Conservation (phyloP, 352 stramenopile genomes). For the Pythium plurisporium region DNA sequence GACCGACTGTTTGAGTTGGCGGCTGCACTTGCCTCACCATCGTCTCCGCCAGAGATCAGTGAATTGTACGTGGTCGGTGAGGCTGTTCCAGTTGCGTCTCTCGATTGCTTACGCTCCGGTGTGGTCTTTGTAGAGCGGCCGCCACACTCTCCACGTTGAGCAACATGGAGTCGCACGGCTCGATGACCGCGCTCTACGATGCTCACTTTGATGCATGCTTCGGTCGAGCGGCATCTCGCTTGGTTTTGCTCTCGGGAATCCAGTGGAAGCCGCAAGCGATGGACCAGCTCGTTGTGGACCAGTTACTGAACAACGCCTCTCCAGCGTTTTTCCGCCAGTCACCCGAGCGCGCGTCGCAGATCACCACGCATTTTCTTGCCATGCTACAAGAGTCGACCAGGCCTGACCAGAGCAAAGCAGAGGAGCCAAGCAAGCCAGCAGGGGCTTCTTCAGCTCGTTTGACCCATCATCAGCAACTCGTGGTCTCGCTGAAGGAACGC, state of each 20-base stretch:
- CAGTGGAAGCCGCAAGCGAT: constrained; percentile 34
- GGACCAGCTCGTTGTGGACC: constrained; percentile 30
- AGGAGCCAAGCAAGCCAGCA: neutral
- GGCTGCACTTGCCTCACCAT: constrained; percentile 20
- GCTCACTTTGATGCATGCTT: constrained; percentile 30
- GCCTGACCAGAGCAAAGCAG: neutral
- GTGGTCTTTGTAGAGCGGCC: constrained; percentile 25
- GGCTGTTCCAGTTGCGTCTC: neutral
- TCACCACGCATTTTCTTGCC: constrained; percentile 1
- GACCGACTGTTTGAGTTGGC: constrained; percentile 41
- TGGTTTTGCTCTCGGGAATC: constrained; percentile 24
- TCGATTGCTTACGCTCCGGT: neutral
- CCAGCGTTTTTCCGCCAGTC: neutral
- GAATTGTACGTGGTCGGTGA: constrained; percentile 24
- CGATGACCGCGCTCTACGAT: constrained; percentile 24
- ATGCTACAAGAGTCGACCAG: neutral
- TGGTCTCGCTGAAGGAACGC: neutral
- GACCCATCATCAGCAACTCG: neutral
- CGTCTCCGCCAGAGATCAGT: neutral
- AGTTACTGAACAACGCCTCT: constrained; percentile 22
- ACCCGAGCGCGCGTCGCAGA: neutral
- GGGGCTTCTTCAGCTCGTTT: neutral
- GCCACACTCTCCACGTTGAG: constrained; percentile 24
- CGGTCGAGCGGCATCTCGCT: constrained; percentile 10
- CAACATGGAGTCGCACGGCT: constrained; percentile 22